These are phyloP conservation scores for Penicillium paxilli DNA, from an alignment of 495 filamentous ascomycete species.

Conservation along the genomic window DNA sequence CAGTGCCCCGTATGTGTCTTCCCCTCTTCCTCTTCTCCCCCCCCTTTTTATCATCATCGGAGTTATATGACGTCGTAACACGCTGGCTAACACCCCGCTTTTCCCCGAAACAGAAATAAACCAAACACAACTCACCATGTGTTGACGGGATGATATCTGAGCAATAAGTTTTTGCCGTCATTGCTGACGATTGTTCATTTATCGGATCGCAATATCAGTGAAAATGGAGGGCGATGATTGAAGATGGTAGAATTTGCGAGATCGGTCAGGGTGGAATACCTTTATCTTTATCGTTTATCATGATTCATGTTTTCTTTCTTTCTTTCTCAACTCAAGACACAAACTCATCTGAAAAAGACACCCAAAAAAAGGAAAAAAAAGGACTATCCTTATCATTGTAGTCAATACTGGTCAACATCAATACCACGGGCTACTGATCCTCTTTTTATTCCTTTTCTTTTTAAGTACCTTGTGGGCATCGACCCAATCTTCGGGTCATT, in stretches of 20 bases:
- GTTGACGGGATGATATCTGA: background rate
- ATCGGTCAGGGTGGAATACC: background rate
- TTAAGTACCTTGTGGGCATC: slow-evolving; percentile 31
- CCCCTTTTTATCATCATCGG: background rate
- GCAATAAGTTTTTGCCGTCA: no score
- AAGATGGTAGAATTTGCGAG: background rate
- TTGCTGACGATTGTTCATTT: background rate
- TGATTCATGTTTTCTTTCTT: background rate
- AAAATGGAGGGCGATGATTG: background rate
- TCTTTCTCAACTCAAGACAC: no score
- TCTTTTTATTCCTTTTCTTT: slow-evolving; percentile 25
- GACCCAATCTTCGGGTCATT: slow-evolving; percentile 14
- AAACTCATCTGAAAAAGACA: background rate
- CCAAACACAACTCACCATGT: background rate
- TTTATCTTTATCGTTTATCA: no score
- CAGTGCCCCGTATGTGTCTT: slow-evolving; percentile 42
- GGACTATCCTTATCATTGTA: slow-evolving; percentile 1
- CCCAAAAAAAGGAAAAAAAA: background rate
- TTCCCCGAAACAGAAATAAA: slow-evolving; percentile 30
- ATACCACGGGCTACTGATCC: slow-evolving; percentile 6
- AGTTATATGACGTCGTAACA: background rate
- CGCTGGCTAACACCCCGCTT: slow-evolving; percentile 14
- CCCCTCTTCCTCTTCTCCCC: background rate
- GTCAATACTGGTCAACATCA: slow-evolving; percentile 9
- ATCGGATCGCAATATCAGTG: background rate